Base-by-base conservation (phyloP, 306 rosid species). In the Morella rubra region DNA sequence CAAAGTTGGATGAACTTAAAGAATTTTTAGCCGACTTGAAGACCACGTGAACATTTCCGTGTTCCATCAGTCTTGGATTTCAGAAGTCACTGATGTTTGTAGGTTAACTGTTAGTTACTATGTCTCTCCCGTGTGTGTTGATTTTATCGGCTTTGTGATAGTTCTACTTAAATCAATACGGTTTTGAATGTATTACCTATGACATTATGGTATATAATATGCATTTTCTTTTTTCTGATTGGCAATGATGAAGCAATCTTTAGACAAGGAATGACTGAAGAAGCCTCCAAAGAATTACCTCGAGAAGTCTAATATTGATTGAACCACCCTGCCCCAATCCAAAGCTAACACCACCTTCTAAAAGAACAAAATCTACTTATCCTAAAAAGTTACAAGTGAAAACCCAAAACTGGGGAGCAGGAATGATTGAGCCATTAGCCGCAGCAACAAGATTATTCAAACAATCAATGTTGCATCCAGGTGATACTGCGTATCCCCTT, bases 1-100 rank as follows among this genome's bases (percentile, higher is more conserved):
- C 68, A 41, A 85, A 67, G 50, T 72, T 83, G 79, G 96, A 82
- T 54, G 88, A 85, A 55, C 85, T 88, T 69, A 65, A 59, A 79
- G 80, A 67, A 44, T 53, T 83, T 75, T 67, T 75, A 79, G 79
- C 47, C 64, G 47, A 79, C 49, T 44, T 84, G 81, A 93, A 84
- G 79, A 83, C 73, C n/a, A 32, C 44, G 71, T 88, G 84, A 85
- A 66, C 74, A 77, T 47, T 6, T 76, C 71, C 20, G n/a, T 73
- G 45, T 76, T 79, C 45, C 37, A 18, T 55, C 47, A 46, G 45
- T 60, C 76, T 58, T 65, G 71, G 50, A 65, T n/a, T 65, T 16
- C 44, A 42, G 70, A 41, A 37, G 47, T 40, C 24, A 7, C 1
- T 37, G 10, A 41, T 0, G 37, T 7, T 22, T 27, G 18, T 44